Base-by-base conservation (phyloP, 495 filamentous ascomycete species). In the Aspergillus haitiensis region DNA sequence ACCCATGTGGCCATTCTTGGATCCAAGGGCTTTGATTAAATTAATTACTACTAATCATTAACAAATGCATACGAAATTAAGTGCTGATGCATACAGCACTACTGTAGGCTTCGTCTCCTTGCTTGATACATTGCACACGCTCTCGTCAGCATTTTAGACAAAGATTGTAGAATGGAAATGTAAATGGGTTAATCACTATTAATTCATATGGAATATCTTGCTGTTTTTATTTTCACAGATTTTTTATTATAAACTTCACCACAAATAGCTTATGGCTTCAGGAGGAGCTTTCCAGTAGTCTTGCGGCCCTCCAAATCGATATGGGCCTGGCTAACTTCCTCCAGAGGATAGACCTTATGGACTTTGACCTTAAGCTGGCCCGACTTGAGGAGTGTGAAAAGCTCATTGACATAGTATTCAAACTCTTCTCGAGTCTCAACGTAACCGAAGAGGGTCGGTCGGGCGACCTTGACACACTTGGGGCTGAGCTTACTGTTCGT, bases 261-360 rank as follows among this genome's bases (percentile, higher is more conserved):
- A 21, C 7, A 1, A 31, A 51, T 10, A 11, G 31, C 49, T 67
- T 57, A 79, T 47, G 75, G 69, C 66, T 67, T 74, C 53, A 79
- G 37, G 27, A 80, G 70, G 16, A 72, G 66, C 80, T 96, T 98
- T 13, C 94, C 93, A 36, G 85, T 93, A 0, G 90, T 92, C 77
- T 87, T 88, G 52, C 93, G 76, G 31, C 89, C 83, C 72, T 95
- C 90, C 33, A 98, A 74, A 75, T 97, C 94, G 60, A 67, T 75
- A 64, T 97, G 93, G 32, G 90, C 92, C 62, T 83, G 78, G 18
- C 74, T 84, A 18, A 91, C 84, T 33, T 97, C 88, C 69, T 83
- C 81, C 50, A 98, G 72, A n/a, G 87, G 84, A 71, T 98, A 98
- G 1, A 84, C 74, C 61, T 96, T 81, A 68, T 97, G 91, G 21